Conservation (phyloP, 495 filamentous ascomycete species). For the Hypoxylon fuscum region DNA sequence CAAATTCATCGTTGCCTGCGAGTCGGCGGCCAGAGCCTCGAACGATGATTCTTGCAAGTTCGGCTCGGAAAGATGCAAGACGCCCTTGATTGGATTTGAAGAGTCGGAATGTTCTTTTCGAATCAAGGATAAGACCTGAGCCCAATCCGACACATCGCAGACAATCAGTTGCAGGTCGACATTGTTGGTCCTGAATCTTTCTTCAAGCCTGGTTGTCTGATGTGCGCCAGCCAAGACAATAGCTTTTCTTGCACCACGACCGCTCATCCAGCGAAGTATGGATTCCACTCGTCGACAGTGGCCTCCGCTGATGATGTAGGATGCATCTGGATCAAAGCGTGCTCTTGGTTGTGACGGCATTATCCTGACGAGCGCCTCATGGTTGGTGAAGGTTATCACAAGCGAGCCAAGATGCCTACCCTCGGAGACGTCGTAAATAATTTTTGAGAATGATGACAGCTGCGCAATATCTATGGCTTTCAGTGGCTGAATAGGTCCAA, state of each 20-base stretch:
- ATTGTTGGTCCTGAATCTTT: too few relatives aligned
- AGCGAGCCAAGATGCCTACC: constrained; percentile 22
- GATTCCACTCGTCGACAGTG: constrained; percentile 64
- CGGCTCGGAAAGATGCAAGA: constrained; percentile 50
- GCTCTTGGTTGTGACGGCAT: constrained; percentile 13
- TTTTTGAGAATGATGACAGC: too few relatives aligned
- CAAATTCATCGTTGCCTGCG: constrained; percentile 52
- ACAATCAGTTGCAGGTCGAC: too few relatives aligned
- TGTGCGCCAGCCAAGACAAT: too few relatives aligned
- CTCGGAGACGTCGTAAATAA: too few relatives aligned
- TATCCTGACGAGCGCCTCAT: constrained; percentile 14
- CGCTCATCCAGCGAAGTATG: constrained; percentile 58
- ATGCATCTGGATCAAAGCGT: constrained; percentile 41
- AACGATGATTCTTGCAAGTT: constrained; percentile 50
- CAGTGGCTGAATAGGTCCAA: too few relatives aligned
- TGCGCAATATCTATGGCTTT: too few relatives aligned
- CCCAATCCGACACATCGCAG: constrained; percentile 15
- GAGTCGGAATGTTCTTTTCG: neutral
- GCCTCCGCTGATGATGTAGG: constrained; percentile 64
- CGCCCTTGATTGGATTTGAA: constrained; percentile 57
- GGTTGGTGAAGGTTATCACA: constrained; percentile 44
- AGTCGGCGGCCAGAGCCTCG: constrained; percentile 49
- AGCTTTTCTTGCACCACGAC: constrained; percentile 54
- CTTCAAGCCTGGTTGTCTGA: too few relatives aligned
- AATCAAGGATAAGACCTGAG: constrained; percentile 1